Evolutionary conservation across 768 basidiomycete species (phyloP).

Genomic region (Kondoa subrosea): DNA sequence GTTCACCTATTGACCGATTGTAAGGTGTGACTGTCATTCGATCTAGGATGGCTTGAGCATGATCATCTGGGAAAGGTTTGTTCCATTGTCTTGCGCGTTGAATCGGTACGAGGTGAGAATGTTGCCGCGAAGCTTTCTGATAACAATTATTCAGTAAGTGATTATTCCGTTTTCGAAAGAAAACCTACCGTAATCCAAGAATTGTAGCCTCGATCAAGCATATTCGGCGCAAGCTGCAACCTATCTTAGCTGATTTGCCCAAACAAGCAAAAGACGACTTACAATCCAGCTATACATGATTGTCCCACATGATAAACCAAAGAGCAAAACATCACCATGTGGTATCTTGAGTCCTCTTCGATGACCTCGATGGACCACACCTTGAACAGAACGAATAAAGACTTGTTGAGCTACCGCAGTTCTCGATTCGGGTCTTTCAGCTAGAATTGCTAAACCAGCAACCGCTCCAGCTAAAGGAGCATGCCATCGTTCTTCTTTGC

Average conservation of each 20-base stretch:
- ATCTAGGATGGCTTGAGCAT: background rate
- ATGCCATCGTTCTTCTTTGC: slow-evolving; percentile 44
- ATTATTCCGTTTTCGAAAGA: background rate
- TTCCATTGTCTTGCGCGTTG: background rate
- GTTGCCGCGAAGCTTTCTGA: background rate
- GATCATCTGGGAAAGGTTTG: background rate
- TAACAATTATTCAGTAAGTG: background rate
- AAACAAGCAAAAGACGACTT: slow-evolving; percentile 28
- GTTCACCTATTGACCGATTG: background rate
- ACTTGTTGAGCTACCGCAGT: slow-evolving; percentile 64
- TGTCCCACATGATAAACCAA: slow-evolving; percentile 65
- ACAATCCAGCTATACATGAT: slow-evolving; percentile 65
- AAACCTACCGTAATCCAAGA: slow-evolving; percentile 4
- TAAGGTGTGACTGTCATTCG: background rate
- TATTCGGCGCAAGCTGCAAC: background rate
- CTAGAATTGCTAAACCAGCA: slow-evolving; percentile 57
- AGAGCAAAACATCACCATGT: slow-evolving; percentile 65
- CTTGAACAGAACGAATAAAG: slow-evolving; percentile 82
- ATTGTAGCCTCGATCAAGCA: background rate
- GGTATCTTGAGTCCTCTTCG: slow-evolving; percentile 53
- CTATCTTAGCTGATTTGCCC: background rate
- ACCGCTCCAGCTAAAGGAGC: slow-evolving; percentile 59
- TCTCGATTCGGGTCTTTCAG: slow-evolving; percentile 53
- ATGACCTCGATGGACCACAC: slow-evolving; percentile 65
- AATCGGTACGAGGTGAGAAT: background rate